Evolutionary conservation across 768 basidiomycete genomes (phyloP).

Genomic region (Pholiota molesta): DNA sequence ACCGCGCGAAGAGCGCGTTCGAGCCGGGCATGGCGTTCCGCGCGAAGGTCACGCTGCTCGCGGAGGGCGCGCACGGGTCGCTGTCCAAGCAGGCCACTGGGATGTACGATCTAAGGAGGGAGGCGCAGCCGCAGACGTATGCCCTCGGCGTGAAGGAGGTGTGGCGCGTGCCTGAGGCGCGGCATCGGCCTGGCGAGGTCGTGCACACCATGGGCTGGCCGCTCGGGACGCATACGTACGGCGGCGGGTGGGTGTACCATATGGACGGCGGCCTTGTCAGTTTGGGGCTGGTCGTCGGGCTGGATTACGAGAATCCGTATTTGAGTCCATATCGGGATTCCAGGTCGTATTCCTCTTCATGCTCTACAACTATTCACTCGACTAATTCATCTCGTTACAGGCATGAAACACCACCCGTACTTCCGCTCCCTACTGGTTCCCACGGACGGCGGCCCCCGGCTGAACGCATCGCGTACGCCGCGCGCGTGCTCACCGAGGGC

Average conservation of each 20-base stretch:
- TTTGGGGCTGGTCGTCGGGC: constrained; percentile 88
- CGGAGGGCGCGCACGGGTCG: constrained; percentile 94
- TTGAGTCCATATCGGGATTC: constrained; percentile 90
- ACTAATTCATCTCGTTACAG: constrained; percentile 19
- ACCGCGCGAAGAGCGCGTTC: constrained; percentile 80
- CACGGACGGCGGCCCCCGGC: constrained; percentile 36
- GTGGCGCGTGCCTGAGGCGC: constrained; percentile 77
- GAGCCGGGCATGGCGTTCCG: constrained; percentile 97
- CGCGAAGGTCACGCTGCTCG: constrained; percentile 88
- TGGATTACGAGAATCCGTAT: constrained; percentile 95
- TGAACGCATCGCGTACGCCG: constrained; percentile 87
- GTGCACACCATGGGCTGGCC: constrained; percentile 97
- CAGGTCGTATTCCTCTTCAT: constrained; percentile 71
- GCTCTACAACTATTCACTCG: too few species aligned
- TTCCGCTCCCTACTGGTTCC: constrained; percentile 81
- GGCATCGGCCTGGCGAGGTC: constrained; percentile 76
- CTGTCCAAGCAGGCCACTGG: constrained; percentile 79
- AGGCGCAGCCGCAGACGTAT: constrained; percentile 88
- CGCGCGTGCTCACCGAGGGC: constrained; percentile 88
- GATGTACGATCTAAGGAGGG: constrained; percentile 72
- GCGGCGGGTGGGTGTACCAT: constrained; percentile 95
- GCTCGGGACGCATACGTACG: constrained; percentile 79
- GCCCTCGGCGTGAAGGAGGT: constrained; percentile 97
- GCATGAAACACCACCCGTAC: constrained; percentile 97
- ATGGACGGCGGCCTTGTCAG: constrained; percentile 92